Evolutionary conservation across 805 yeast genomes (phyloP).

Genomic region (Candida quercuum): DNA sequence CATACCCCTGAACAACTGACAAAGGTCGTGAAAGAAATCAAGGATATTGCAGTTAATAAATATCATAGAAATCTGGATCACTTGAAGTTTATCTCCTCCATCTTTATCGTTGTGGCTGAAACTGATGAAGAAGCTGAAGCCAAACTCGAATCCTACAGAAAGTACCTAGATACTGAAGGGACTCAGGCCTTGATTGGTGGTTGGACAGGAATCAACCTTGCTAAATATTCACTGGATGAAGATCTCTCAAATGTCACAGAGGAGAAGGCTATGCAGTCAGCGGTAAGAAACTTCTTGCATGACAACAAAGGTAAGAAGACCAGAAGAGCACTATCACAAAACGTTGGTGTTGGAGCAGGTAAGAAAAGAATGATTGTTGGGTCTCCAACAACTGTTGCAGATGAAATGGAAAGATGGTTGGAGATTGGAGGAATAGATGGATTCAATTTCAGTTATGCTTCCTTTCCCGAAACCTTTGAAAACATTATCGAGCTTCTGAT

Average conservation of each 20-base stretch:
- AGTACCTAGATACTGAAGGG: slow-evolving; percentile 32
- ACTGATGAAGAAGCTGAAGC: slow-evolving; percentile 35
- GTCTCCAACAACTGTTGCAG: slow-evolving; percentile 32
- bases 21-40: slow-evolving; percentile 25
- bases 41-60: slow-evolving; percentile 25
- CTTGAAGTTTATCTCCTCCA: slow-evolving; percentile 32
- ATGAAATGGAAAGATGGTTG: slow-evolving; percentile 33
- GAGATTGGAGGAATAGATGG: slow-evolving; percentile 36
- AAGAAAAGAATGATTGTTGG: slow-evolving; percentile 28
- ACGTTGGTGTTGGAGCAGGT: slow-evolving; percentile 15
- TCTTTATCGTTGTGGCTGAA: slow-evolving; percentile 29
- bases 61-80: slow-evolving; percentile 30
- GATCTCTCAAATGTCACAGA: slow-evolving; percentile 4
- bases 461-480: slow-evolving; percentile 32
- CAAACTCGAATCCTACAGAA: slow-evolving; percentile 26
- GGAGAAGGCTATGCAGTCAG: too few species aligned
- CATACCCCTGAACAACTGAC: slow-evolving; percentile 27
- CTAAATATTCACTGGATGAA: not conserved
- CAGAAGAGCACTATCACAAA: slow-evolving; percentile 22
- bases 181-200: slow-evolving; percentile 39
- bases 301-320: too few species aligned
- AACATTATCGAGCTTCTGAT: slow-evolving; percentile 31
- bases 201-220: slow-evolving; percentile 35
- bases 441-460: slow-evolving; percentile 33
- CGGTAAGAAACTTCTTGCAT: too few species aligned